These are phyloP conservation scores for Polygonum aviculare DNA, from an alignment of 148 eudicot genomes.

Conservation along the genomic window DNA sequence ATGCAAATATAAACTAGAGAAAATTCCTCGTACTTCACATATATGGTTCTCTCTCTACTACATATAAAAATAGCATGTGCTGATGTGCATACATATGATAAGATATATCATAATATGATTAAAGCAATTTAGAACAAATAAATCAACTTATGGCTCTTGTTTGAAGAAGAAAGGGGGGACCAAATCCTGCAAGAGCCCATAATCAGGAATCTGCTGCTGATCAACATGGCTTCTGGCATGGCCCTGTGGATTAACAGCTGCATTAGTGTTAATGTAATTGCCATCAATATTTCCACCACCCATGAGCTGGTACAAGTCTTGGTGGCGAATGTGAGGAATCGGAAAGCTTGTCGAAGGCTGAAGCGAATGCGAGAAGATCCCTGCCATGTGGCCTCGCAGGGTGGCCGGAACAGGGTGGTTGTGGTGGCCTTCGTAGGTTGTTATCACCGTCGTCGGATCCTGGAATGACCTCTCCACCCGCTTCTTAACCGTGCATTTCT, in stretches of 20 bases:
- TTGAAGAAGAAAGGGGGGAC: conserved; percentile 60
- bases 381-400: conserved; percentile 54
- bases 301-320: conserved; percentile 6
- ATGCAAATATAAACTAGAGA: too few relatives aligned
- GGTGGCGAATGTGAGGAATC: background rate
- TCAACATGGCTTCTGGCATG: conserved; percentile 26
- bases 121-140: background rate
- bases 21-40: background rate
- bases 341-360: background rate
- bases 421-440: conserved; percentile 56
- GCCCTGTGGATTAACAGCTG: background rate
- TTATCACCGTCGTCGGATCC: conserved; percentile 47
- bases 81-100: background rate
- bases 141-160: conserved; percentile 43
- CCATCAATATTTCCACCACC: background rate
- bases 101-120: background rate
- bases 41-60: background rate
- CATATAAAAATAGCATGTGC: background rate
- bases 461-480: conserved; percentile 48
- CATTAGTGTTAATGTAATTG: conserved; percentile 2
- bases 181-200: conserved; percentile 83
- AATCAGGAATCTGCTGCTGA: conserved; percentile 28
- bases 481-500: conserved; percentile 46
- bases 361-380: conserved; percentile 17
- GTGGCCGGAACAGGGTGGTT: conserved; percentile 64